A percentile compares a stretch with the other conserved stretches of the same genome.
Evolutionary conservation across 106 monocot genomes (phyloP).

Genomic region (Phalaenopsis equestris): DNA sequence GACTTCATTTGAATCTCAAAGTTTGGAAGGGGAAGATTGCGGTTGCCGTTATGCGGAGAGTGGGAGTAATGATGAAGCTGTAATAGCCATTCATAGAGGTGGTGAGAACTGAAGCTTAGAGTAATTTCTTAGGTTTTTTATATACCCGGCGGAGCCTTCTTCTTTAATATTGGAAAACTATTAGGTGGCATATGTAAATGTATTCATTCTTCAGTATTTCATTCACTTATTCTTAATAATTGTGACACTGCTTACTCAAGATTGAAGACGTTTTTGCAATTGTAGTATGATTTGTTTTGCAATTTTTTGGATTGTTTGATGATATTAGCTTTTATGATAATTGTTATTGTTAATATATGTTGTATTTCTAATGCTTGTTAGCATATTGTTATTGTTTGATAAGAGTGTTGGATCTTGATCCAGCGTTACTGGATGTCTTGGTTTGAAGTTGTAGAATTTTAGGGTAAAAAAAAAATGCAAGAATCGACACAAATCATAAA

Average conservation of each 20-base stretch:
- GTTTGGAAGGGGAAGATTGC: slow-evolving; percentile 1
- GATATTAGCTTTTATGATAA: neutral
- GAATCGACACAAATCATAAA: no score
- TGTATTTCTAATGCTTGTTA: neutral
- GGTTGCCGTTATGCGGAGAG: neutral
- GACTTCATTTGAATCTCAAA: neutral
- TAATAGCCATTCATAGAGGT: neutral
- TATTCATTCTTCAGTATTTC: no score
- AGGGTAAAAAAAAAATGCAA: no score
- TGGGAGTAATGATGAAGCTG: neutral
- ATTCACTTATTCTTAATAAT: no score
- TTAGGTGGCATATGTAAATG: no score
- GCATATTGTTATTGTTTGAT: no score
- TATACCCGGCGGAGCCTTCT: neutral
- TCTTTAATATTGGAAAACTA: no score
- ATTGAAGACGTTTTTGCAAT: neutral
- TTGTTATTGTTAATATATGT: neutral
- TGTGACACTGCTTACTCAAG: no score
- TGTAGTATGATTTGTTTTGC: neutral
- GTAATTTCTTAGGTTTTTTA: neutral
- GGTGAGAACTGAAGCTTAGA: neutral
- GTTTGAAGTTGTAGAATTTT: no score
- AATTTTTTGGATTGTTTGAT: neutral
- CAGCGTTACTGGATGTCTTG: no score
- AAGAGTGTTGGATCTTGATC: no score